Evolutionary conservation across 345 rosid genomes (phyloP), one percentile per base, ranked within the genome.

Genomic region (Linum trigynum): DNA sequence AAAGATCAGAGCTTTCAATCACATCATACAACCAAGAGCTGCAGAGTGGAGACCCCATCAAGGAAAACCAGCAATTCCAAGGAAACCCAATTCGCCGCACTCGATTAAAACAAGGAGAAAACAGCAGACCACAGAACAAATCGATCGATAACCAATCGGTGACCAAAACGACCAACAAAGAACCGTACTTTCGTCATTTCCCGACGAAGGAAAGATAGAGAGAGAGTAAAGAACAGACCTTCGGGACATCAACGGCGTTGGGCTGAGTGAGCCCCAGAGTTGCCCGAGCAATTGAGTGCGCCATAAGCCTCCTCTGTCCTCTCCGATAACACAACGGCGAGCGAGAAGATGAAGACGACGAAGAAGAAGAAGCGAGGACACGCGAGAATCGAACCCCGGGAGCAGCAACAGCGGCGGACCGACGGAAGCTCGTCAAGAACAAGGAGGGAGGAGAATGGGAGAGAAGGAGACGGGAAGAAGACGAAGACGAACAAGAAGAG

Each of bases 241-340:
- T 84, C 53, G 85, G 85, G 63, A 64, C 65, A 3, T 84, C 84
- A 63, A 76, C 51, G 64, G 70, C 67, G 65, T 74, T 71, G 23
- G 96, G 86, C 40, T 78, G 77, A 74, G 97, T 85, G 74, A 90
- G 91, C 42, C 97, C 97, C 60, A 92, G 96, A 79, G 80, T 78
- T 56, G 85, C 84, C 32, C 77, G 79, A 51, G 82, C 76, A 23
- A 76, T 39, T 15, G 72, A 72, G 77, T 78, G 81, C 66, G 85
- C 69, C 91, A 85, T 79, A 72, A 71, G 37, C 70, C 45, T 72
- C 62, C 68, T 57, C 10, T 7, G 10, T 59, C 63, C 68, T 50
- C 76, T 72, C 66, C 75, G 73, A 63, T 12, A 72, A 68, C 38
- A 70, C 45, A 85, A 68, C 63, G 75, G 76, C 37, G 53, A 48